A percentile compares a stretch with the other conserved stretches of the same genome.
Conservation (phyloP, 2,329 filamentous ascomycete genomes). For the Sporothrix pseudoabietina region DNA sequence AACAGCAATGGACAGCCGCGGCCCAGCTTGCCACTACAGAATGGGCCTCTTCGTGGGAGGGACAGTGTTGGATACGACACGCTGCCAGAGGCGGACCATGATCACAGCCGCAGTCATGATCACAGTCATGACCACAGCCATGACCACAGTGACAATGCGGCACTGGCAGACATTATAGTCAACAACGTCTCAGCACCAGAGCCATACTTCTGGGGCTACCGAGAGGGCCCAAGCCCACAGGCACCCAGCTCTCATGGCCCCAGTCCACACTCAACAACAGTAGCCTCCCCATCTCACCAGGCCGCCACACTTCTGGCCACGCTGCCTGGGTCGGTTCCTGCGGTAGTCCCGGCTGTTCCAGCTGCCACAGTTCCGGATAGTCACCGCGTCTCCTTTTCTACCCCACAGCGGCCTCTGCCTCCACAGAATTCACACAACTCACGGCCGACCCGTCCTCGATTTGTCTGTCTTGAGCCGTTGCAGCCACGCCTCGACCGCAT, state of each 20-base stretch:
- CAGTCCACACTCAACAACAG: background rate
- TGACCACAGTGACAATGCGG: too few species aligned
- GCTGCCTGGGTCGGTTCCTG: too few species aligned
- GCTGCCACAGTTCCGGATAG: too few species aligned
- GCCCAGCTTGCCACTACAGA: background rate
- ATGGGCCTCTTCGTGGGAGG: background rate
- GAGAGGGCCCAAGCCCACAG: background rate
- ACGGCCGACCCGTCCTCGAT: constrained; percentile 31
- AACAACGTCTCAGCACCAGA: background rate
- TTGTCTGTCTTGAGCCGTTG: constrained; percentile 38
- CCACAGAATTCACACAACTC: background rate
- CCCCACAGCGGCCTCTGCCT: background rate
- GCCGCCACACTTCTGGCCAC: background rate
- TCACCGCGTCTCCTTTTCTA: background rate
- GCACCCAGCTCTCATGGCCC: background rate
- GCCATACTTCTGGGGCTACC: background rate
- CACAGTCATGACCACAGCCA: too few species aligned
- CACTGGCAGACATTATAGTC: background rate
- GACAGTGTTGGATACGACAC: too few species aligned
- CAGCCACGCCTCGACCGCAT: constrained; percentile 44
- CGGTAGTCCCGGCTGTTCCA: too few species aligned
- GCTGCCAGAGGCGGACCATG: background rate
- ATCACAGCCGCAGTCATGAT: too few species aligned
- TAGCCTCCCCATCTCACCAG: background rate
- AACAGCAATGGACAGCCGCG: background rate